Conservation (phyloP, 305 asterid genomes). For the Fraxinus nigra region DNA sequence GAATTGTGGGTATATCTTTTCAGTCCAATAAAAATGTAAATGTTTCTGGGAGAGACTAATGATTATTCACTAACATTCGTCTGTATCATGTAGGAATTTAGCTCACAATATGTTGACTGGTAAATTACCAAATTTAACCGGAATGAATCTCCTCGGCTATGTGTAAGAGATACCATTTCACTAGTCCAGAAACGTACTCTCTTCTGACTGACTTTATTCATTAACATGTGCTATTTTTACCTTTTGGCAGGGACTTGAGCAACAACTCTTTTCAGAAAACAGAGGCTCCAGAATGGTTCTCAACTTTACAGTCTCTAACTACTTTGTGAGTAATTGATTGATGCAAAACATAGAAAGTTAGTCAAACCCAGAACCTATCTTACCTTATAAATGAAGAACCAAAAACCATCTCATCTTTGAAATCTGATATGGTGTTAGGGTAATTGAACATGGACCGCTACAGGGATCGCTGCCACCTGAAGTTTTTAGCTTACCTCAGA, state of each 20-base stretch:
- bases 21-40: slow-evolving; percentile 2
- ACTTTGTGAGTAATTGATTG: slow-evolving; percentile 57
- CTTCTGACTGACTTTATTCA: neutral
- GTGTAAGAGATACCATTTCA: slow-evolving; percentile 44
- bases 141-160: slow-evolving; percentile 79
- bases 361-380: slow-evolving; percentile 9
- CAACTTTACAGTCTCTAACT: slow-evolving; percentile 66
- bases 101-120: slow-evolving; percentile 82
- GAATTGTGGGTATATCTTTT: slow-evolving; percentile 64
- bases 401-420: slow-evolving; percentile 7
- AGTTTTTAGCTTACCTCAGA: slow-evolving; percentile 66
- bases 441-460: slow-evolving; percentile 69
- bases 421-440: slow-evolving; percentile 42
- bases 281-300: slow-evolving; percentile 69
- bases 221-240: neutral
- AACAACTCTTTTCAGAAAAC: slow-evolving; percentile 72
- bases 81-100: slow-evolving; percentile 55
- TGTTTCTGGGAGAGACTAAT: neutral
- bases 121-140: slow-evolving; percentile 61
- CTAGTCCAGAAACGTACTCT: neutral
- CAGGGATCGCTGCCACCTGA: slow-evolving; percentile 68
- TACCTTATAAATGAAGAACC: slow-evolving; percentile 5
- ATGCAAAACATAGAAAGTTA: neutral
- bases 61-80: neutral
- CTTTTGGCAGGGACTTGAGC: slow-evolving; percentile 76